Percentiles rank a stretch among this genome's conserved stretches.
Conservation (phyloP, 306 rosid genomes). For the Sicyos baderoa region DNA sequence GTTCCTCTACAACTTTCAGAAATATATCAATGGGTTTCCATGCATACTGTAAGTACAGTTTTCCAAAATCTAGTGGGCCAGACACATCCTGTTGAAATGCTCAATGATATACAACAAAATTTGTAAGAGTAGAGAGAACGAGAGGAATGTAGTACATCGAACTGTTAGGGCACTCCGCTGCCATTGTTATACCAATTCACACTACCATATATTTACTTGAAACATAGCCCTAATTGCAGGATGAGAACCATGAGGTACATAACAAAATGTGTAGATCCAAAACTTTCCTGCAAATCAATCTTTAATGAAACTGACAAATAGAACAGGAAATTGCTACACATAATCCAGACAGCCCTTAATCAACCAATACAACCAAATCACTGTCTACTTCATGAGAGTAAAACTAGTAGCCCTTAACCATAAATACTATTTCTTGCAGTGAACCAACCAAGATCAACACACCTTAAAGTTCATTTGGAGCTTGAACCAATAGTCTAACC, state of each 20-base stretch:
- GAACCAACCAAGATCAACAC: too few relatives aligned
- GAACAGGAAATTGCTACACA: constrained; percentile 8
- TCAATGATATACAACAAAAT: not conserved
- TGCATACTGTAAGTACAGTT: not conserved
- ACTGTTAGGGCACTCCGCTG: not conserved
- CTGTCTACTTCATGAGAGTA: not conserved
- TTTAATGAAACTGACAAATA: constrained; percentile 17
- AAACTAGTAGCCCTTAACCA: not conserved
- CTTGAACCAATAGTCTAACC: not conserved
- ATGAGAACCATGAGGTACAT: constrained; percentile 17
- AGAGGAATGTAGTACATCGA: constrained; percentile 15
- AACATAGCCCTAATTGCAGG: constrained; percentile 18
- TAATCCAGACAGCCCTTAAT: not conserved
- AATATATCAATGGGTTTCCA: not conserved
- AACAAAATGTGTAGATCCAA: constrained; percentile 24
- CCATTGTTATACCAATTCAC: constrained; percentile 4
- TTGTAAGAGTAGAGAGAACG: not conserved
- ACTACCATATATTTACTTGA: not conserved
- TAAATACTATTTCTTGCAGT: not conserved
- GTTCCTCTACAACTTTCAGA: not conserved
- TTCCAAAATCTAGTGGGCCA: not conserved
- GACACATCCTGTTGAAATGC: constrained; percentile 3
- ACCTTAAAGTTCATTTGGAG: constrained; percentile 11
- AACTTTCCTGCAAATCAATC: constrained; percentile 18
- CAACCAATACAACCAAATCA: constrained; percentile 4